Evolutionary conservation across 495 filamentous ascomycete species (phyloP), one percentile per base, ranked within the genome.

Genomic region (Podospora fimiseda): DNA sequence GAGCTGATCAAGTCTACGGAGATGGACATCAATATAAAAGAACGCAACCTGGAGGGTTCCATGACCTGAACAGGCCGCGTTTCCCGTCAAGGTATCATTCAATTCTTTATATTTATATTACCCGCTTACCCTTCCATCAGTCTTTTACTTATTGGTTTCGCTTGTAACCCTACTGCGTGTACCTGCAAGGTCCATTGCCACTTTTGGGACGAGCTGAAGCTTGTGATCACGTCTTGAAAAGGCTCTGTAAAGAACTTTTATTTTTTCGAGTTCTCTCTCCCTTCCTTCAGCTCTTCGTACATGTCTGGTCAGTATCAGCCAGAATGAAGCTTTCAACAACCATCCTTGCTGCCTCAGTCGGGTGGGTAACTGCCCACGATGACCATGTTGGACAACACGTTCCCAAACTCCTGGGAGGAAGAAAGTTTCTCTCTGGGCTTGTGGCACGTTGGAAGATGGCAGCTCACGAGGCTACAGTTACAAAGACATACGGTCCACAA

Each of bases 381-480:
- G 55, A 61, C 42, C 58, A 60, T 55, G 53, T 55, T 16, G 68
- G 58, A 5, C 59, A 50, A 18, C 62, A 72, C 50, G 38, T 70
- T 3, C 70, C 70, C 22, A 69, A 67, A 24, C 43, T 70, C 1
- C 16, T 73, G 30, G 70, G 69, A 38, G 67, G 54, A 20, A 67
- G 68, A 30, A 66, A 59, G 43, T 63, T 73, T 15, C 19, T 70
- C 7, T 53, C 66, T 5, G 61, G 62, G 30, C 18, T 71, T 13
- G 60, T 46, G 30, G 50, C 57, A 13, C 58, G 59, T 15, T 58
- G 57, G 16, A 53, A 46, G 24, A 16, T 60, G 36, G 8, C 20
- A 1, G 9, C 39, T 14, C 27, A 19, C 8, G 42, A 37, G 3
- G 53, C 50, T 4, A 36, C 42, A 11, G 21, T 21, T 19, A 43